Percentiles rank a stretch among this genome's conserved stretches.
These are phyloP conservation scores for Meira nashicola DNA, from an alignment of 1,284 basidiomycete species.

Conservation along the genomic window DNA sequence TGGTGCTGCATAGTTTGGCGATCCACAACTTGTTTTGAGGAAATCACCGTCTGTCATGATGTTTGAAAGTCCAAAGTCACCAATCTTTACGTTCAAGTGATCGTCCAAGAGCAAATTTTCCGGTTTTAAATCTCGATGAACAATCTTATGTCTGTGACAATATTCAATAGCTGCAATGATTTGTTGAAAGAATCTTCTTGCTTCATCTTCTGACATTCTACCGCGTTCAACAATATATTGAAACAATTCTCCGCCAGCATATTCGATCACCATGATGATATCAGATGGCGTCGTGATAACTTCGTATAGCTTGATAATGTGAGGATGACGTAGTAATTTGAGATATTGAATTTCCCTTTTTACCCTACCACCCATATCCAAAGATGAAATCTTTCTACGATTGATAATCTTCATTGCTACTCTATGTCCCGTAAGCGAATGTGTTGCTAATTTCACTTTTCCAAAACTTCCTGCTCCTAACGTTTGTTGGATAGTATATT, in stretches of 20 bases:
- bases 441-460: constrained; percentile 94
- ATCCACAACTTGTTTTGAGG: constrained; percentile 51
- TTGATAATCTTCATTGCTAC: constrained; percentile 98
- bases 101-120: constrained; percentile 51
- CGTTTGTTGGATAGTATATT: constrained; percentile 54
- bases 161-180: constrained; percentile 51
- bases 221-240: constrained; percentile 52
- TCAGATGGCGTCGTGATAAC: constrained; percentile 51
- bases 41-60: constrained; percentile 53
- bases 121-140: constrained; percentile 61
- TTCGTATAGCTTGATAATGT: constrained; percentile 53
- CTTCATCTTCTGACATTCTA: constrained; percentile 47
- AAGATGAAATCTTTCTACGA: constrained; percentile 83
- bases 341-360: constrained; percentile 66
- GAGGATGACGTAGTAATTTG: constrained; percentile 48
- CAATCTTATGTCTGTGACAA: constrained; percentile 55
- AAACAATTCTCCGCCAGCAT: constrained; percentile 51
- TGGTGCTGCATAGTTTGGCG: constrained; percentile 52
- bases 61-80: constrained; percentile 52
- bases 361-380: constrained; percentile 67
- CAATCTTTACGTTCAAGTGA: constrained; percentile 51
- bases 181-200: constrained; percentile 51
- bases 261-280: constrained; percentile 53
- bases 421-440: constrained; percentile 86
- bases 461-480: constrained; percentile 79